These are phyloP conservation scores for Pythium folliculosum DNA, from an alignment of 352 stramenopile species.

Conservation along the genomic window DNA sequence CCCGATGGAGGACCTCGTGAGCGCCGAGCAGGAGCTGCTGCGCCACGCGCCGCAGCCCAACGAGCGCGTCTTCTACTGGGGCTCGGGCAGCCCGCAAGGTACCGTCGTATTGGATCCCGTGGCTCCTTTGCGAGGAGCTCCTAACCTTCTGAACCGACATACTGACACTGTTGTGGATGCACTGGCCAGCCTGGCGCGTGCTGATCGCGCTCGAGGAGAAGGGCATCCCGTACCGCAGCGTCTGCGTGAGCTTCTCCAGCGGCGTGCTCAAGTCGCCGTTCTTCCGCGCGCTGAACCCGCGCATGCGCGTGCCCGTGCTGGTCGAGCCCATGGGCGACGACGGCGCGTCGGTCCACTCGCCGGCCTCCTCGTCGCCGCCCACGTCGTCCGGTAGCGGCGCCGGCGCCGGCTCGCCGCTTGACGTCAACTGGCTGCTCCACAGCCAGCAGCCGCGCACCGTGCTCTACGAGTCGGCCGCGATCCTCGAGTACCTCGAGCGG, in stretches of 20 bases:
- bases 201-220: conserved; percentile 84
- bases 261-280: conserved; percentile 81
- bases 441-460: conserved; percentile 49
- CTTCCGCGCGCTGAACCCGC: conserved; percentile 75
- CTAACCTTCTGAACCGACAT: conserved; percentile 4
- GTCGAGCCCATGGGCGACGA: conserved; percentile 56
- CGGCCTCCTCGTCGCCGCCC: conserved; percentile 2
- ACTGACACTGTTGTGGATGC: neutral
- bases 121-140: neutral
- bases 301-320: conserved; percentile 81
- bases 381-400: neutral
- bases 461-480: conserved; percentile 79
- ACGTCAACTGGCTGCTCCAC: conserved; percentile 17
- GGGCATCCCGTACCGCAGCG: conserved; percentile 68
- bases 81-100: conserved; percentile 83
- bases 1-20: conserved; percentile 28
- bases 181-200: conserved; percentile 69
- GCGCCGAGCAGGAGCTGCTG: conserved; percentile 60
- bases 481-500: conserved; percentile 81
- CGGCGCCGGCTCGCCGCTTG: neutral
- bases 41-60: conserved; percentile 53
- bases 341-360: neutral
- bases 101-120: neutral
- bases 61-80: conserved; percentile 84
- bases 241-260: conserved; percentile 84